A percentile compares a stretch with the other conserved stretches of the same genome.
phyloP scores from a whole-genome alignment of 768 basidiomycete genomes.

The Russula foetens region DNA sequence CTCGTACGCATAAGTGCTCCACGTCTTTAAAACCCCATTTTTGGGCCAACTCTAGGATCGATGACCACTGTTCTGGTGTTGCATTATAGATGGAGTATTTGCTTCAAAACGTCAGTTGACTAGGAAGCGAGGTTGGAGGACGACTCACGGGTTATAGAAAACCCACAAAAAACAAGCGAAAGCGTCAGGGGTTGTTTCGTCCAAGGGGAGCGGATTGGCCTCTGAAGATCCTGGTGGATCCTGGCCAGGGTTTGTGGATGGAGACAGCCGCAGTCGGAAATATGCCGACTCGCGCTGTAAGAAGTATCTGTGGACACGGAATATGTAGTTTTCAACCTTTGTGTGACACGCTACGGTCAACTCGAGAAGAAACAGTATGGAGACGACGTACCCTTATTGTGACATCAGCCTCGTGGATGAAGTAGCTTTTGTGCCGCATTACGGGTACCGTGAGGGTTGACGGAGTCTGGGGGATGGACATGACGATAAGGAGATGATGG shows the following conservation, averaged over 20 bases:
- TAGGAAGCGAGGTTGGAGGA: neutral
- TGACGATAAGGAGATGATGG: neutral
- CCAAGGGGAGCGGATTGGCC: conserved; percentile 25
- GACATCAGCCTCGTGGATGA: conserved; percentile 5
- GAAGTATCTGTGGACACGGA: conserved; percentile 5
- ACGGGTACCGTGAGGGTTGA: neutral
- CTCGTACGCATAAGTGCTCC: conserved; percentile 31
- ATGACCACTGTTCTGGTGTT: conserved; percentile 34
- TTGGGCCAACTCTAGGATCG: conserved; percentile 33
- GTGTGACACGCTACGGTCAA: conserved; percentile 21
- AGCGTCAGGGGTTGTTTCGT: conserved; percentile 23
- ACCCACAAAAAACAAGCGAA: conserved; percentile 29
- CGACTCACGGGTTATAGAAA: conserved; percentile 30
- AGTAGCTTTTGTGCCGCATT: conserved; percentile 5
- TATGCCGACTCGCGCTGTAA: conserved; percentile 8
- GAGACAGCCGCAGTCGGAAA: neutral
- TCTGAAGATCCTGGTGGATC: conserved; percentile 26
- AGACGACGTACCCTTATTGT: neutral
- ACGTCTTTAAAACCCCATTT: conserved; percentile 36
- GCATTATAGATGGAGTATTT: conserved; percentile 35
- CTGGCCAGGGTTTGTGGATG: conserved; percentile 14
- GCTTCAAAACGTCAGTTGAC: conserved; percentile 17
- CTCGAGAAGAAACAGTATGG: neutral
- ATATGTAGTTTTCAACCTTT: conserved; percentile 10
- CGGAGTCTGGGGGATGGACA: neutral